phyloP scores from a whole-genome alignment of 768 basidiomycete genomes.

The Tylopilus felleus region DNA sequence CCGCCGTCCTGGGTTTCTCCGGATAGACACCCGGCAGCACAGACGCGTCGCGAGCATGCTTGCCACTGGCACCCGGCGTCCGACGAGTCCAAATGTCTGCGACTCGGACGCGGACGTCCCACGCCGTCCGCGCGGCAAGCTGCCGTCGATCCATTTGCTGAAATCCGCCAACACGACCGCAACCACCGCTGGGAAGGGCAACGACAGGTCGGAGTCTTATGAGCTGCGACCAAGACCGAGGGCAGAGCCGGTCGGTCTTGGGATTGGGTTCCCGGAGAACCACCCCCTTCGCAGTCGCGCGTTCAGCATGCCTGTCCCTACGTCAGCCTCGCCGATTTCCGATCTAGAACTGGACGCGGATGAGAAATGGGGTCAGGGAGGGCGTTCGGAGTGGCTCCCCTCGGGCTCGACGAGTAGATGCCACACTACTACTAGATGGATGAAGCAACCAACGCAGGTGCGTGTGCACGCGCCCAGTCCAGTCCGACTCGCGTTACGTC shows the following conservation, averaged over 20 bases:
- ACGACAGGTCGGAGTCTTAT: background rate
- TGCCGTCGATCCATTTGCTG: background rate
- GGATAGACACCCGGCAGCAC: constrained; percentile 25
- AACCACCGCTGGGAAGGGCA: background rate
- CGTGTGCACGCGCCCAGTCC: background rate
- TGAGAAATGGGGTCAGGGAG: background rate
- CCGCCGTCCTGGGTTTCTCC: constrained; percentile 17
- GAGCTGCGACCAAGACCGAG: constrained; percentile 15
- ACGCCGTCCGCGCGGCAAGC: background rate
- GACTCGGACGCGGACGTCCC: background rate
- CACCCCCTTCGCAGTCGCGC: constrained; percentile 20
- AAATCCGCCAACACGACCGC: background rate
- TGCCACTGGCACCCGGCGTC: constrained; percentile 9
- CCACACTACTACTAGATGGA: too few species aligned
- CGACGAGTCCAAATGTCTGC: background rate
- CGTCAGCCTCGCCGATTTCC: background rate
- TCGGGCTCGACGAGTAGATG: background rate
- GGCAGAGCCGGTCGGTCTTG: constrained; percentile 21
- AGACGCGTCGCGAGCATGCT: constrained; percentile 26
- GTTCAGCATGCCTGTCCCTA: constrained; percentile 16
- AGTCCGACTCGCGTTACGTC: constrained; percentile 6
- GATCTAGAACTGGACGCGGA: background rate
- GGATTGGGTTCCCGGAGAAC: constrained; percentile 26
- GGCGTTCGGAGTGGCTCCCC: constrained; percentile 1
- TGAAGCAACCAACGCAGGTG: background rate